These are phyloP conservation scores for Thymus mandschuricus DNA, from an alignment of 257 asterid genomes.

Conservation along the genomic window DNA sequence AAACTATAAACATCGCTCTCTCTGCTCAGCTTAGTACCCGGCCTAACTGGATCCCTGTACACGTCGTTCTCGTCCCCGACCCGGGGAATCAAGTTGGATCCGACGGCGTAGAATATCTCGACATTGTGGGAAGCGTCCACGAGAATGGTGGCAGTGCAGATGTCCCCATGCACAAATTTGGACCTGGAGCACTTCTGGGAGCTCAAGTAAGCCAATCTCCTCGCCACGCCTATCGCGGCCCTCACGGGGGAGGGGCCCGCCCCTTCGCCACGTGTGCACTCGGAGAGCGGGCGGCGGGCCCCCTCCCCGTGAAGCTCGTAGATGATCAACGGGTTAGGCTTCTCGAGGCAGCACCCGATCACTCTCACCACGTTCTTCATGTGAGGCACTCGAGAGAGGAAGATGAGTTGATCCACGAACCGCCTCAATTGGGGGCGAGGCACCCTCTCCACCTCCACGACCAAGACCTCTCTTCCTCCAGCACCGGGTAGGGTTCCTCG, in stretches of 20 bases:
- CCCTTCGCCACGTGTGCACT: not conserved
- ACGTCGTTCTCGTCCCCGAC: not conserved
- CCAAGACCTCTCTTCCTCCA: not conserved
- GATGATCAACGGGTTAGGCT: slow-evolving; percentile 1
- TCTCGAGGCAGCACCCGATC: slow-evolving; percentile 26
- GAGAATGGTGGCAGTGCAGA: slow-evolving; percentile 1
- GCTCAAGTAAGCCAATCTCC: slow-evolving; percentile 13
- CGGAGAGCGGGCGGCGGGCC: not conserved
- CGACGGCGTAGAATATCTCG: slow-evolving; percentile 19
- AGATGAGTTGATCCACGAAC: slow-evolving; percentile 22
- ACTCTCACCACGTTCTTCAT: slow-evolving; percentile 16
- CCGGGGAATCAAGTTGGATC: slow-evolving; percentile 3
- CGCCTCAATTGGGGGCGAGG: not conserved
- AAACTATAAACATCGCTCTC: slow-evolving; percentile 23
- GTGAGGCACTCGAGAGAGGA: slow-evolving; percentile 25
- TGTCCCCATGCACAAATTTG: slow-evolving; percentile 11
- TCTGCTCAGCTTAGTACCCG: not conserved
- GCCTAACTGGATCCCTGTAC: not conserved
- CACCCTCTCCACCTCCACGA: slow-evolving; percentile 8
- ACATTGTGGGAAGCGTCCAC: not conserved
- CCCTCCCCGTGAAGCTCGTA: slow-evolving; percentile 14
- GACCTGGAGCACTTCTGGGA: not conserved
- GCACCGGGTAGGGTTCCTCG: not conserved
- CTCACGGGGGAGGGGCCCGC: not conserved
- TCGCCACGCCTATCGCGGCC: slow-evolving; percentile 28